Conservation (phyloP, 495 filamentous ascomycete species). For the Aspergillus bridgeri region DNA sequence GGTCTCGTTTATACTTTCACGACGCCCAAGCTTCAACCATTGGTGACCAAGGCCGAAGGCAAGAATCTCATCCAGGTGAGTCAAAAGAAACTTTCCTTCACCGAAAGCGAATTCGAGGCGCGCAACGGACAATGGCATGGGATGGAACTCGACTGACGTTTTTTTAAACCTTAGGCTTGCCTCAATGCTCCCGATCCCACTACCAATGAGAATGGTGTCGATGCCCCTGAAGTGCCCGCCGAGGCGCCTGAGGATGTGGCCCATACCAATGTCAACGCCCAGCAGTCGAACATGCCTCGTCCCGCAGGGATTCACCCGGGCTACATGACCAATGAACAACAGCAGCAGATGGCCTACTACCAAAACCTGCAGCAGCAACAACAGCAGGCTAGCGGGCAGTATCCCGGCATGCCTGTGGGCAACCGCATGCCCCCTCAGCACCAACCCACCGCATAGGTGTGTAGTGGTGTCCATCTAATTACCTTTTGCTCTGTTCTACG, state of each 20-base stretch:
- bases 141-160: background rate
- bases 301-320: slow-evolving; percentile 47
- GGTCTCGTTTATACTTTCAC: slow-evolving; percentile 99
- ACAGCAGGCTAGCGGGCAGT: slow-evolving; percentile 53
- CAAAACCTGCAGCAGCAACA: slow-evolving; percentile 56
- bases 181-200: slow-evolving; percentile 95
- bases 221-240: slow-evolving; percentile 54
- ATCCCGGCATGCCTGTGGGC: slow-evolving; percentile 54
- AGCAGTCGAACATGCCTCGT: slow-evolving; percentile 50
- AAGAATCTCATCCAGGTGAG: slow-evolving; percentile 99
- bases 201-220: slow-evolving; percentile 87
- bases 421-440: slow-evolving; percentile 54
- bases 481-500: slow-evolving; percentile 36
- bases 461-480: slow-evolving; percentile 18
- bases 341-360: slow-evolving; percentile 58
- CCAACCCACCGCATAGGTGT: slow-evolving; percentile 47
- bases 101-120: background rate
- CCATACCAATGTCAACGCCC: slow-evolving; percentile 51
- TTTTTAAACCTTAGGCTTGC: slow-evolving; percentile 62
- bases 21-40: slow-evolving; percentile 96
- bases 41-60: slow-evolving; percentile 98
- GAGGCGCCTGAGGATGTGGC: slow-evolving; percentile 56
- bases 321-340: slow-evolving; percentile 56
- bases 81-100: background rate
- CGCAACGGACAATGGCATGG: background rate